Conservation (phyloP, 805 yeast genomes). For the Grigorovia transvaalensis region DNA sequence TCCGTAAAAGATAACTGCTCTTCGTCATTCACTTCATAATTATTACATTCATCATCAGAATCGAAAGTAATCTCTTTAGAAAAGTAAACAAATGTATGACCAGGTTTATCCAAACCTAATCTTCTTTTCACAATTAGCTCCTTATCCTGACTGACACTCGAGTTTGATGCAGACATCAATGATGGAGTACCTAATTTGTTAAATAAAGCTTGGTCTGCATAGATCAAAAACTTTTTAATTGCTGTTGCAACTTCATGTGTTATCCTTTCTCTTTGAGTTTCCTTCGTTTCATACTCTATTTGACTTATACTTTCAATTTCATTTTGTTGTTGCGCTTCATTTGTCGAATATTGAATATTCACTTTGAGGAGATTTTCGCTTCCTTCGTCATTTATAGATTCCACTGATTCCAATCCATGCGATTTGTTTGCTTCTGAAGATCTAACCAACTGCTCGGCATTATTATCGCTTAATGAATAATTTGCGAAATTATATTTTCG, state of each 20-base stretch:
- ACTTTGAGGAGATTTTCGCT: neutral
- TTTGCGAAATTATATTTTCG: conserved; percentile 21
- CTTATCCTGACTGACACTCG: conserved; percentile 2
- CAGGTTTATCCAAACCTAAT: conserved; percentile 19
- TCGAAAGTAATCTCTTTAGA: conserved; percentile 35
- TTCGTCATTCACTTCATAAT: neutral
- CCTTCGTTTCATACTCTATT: conserved; percentile 11
- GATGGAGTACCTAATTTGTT: conserved; percentile 52
- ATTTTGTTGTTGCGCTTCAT: neutral
- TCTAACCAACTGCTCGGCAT: conserved; percentile 11
- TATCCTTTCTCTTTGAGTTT: conserved; percentile 14
- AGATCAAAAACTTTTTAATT: conserved; percentile 31
- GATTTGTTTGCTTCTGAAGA: too few relatives aligned
- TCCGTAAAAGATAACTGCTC: too few relatives aligned
- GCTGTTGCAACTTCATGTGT: conserved; percentile 21
- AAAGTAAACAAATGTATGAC: conserved; percentile 35
- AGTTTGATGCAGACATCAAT: conserved; percentile 25
- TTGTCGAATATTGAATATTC: too few relatives aligned
- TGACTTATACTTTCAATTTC: conserved; percentile 16
- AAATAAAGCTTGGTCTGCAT: conserved; percentile 45
- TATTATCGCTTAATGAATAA: conserved; percentile 21
- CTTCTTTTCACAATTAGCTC: conserved; percentile 20
- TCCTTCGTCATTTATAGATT: too few relatives aligned
- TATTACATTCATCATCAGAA: conserved; percentile 17
- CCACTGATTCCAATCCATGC: too few relatives aligned